A percentile compares a stretch with the other conserved stretches of the same genome.
These are phyloP conservation scores for Trichophyton simii DNA, from an alignment of 2,329 filamentous ascomycete genomes.

Conservation along the genomic window DNA sequence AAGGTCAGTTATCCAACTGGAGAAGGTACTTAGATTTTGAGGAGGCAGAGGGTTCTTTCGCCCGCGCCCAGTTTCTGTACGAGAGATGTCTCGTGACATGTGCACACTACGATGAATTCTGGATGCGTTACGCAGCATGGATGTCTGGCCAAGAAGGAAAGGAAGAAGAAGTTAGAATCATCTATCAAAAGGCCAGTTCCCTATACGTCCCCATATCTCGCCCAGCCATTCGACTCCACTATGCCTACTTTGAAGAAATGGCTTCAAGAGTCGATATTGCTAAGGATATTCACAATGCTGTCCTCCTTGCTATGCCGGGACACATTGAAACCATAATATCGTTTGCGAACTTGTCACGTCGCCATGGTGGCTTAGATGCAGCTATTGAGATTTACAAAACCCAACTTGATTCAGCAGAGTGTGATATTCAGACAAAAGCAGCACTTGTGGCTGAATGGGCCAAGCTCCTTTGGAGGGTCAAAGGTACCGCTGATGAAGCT, in stretches of 20 bases:
- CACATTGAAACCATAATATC: constrained; percentile 81
- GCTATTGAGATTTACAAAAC: constrained; percentile 72
- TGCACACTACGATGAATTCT: constrained; percentile 94
- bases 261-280: constrained; percentile 63
- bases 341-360: constrained; percentile 72
- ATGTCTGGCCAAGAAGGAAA: constrained; percentile 71
- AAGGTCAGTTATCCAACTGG: constrained; percentile 78
- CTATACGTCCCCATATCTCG: constrained; percentile 77
- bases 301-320: constrained; percentile 63
- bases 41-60: constrained; percentile 66
- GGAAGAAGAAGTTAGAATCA: constrained; percentile 79
- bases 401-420: constrained; percentile 60
- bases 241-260: constrained; percentile 90
- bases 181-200: constrained; percentile 76
- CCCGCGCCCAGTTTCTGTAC: constrained; percentile 69
- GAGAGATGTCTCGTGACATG: constrained; percentile 88
- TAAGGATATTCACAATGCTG: constrained; percentile 69
- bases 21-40: constrained; percentile 94
- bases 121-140: constrained; percentile 94
- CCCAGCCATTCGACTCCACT: constrained; percentile 74
- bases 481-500: constrained; percentile 67
- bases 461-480: constrained; percentile 71
- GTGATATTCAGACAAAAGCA: constrained; percentile 70
- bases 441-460: constrained; percentile 84
- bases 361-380: constrained; percentile 69